Conservation (phyloP, 116 monocot species). For the Trichopus zeylanicus region DNA sequence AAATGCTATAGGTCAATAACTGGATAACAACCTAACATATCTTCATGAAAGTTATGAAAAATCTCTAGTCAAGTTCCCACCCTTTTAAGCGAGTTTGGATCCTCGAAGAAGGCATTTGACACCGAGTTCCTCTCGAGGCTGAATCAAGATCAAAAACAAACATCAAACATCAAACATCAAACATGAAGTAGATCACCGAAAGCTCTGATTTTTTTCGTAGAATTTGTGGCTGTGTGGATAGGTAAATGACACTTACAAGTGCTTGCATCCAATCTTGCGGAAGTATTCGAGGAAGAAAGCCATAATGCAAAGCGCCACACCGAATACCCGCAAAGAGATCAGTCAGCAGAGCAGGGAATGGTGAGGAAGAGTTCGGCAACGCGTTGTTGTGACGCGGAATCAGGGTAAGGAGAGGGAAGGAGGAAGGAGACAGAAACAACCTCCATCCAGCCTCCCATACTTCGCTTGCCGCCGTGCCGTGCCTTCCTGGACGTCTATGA, state of each 20-base stretch:
- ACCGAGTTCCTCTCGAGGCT: constrained; percentile 37
- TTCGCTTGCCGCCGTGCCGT: neutral
- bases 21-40: too few relatives aligned
- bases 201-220: neutral
- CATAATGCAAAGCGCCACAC: constrained; percentile 23
- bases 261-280: constrained; percentile 46
- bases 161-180: neutral
- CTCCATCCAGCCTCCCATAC: constrained; percentile 1
- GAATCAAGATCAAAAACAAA: constrained; percentile 1
- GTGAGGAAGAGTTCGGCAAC: neutral
- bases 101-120: constrained; percentile 59
- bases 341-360: neutral
- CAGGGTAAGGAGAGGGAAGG: constrained; percentile 6
- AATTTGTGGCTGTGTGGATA: neutral
- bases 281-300: constrained; percentile 44
- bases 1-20: too few relatives aligned
- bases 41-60: too few relatives aligned
- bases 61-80: constrained; percentile 5
- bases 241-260: constrained; percentile 57
- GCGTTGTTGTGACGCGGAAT: neutral
- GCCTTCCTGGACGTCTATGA: neutral
- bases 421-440: constrained; percentile 5
- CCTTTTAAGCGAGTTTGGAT: constrained; percentile 62
- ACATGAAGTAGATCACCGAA: neutral
- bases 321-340: constrained; percentile 17